Base-by-base conservation (phyloP, 2,329 filamentous ascomycete species). In the Camillea tinctor region DNA sequence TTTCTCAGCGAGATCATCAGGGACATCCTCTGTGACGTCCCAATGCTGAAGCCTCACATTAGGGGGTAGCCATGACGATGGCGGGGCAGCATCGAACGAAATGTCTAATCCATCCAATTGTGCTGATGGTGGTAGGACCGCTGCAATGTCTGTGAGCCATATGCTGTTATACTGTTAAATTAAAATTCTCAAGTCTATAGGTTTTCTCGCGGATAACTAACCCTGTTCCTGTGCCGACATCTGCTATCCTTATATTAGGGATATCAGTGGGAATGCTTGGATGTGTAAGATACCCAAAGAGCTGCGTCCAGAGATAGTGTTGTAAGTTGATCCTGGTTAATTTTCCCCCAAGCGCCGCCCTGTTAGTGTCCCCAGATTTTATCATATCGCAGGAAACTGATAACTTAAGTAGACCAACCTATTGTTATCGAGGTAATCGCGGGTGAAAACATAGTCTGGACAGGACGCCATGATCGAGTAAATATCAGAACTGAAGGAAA, bases 171-270 rank as follows among this genome's bases (percentile, higher is more conserved):
- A 40, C 13, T 30, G 15, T 53, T 3, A 50, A 36, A 21, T 20
- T 53, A 44, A 44, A 23, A 49, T 19, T 22, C 13, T 21, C 7
- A n/a, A 50, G 48, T 17, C 48, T 8, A 24, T 5, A 19, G 22
- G 24, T 9, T 19, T n/a, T 13, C 54, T 49, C 1, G 30, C 21
- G 17, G 40, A 36, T 52, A n/a, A 55, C 50, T 50, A 22, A 70
- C 68, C 59, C 66, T 15, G 69, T 71, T 23, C 69, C 68, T 3
- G 66, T 67, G 21, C 68, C 70, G 19, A 71, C 60, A 52, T 71
- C 70, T 26, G 68, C 68, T 9, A 72, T 52, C 5, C 63, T 54
- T 4, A 70, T 30, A 23, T 59, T 51, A 6, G 58, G 20, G 1
- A 7, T 49, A 1, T 63, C 50, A 7, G 40, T 63, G 13, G 64